Evolutionary conservation across 257 asterid species (phyloP).

Genomic region (Plantago major): DNA sequence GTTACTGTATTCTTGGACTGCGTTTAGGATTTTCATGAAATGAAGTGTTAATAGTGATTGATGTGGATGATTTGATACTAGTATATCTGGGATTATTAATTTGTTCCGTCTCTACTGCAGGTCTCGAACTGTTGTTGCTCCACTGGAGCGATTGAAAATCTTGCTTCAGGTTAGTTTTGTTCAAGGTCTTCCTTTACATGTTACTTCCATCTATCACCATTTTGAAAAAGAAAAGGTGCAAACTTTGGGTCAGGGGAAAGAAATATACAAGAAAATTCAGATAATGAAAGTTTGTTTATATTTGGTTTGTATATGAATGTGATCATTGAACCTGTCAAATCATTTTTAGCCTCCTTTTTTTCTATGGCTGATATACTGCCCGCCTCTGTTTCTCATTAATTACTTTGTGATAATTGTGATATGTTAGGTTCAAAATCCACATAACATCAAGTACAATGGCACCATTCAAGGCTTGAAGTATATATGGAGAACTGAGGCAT

Average conservation of each 20-base stretch:
- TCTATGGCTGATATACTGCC: too few species aligned
- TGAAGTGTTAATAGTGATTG: slow-evolving; percentile 7
- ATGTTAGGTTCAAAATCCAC: slow-evolving; percentile 88
- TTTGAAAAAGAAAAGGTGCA: too few species aligned
- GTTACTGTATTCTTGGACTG: background rate
- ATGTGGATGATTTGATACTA: too few species aligned
- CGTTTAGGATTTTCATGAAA: background rate
- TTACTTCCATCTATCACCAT: too few species aligned
- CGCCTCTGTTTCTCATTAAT: too few species aligned
- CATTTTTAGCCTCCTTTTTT: too few species aligned
- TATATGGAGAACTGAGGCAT: slow-evolving; percentile 77
- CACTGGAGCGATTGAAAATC: slow-evolving; percentile 92
- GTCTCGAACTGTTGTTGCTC: slow-evolving; percentile 97
- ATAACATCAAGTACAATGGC: slow-evolving; percentile 71
- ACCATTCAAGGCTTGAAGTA: slow-evolving; percentile 82
- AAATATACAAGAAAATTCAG: too few species aligned
- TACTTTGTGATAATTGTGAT: background rate
- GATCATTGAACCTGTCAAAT: too few species aligned
- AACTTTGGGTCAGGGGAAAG: too few species aligned
- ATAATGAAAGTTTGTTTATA: too few species aligned
- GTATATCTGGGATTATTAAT: too few species aligned
- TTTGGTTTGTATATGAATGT: too few species aligned
- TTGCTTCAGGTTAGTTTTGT: slow-evolving; percentile 70
- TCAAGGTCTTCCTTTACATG: background rate
- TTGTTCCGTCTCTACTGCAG: slow-evolving; percentile 39